A percentile compares a stretch with the other conserved stretches of the same genome.
Evolutionary conservation across 495 filamentous ascomycete genomes (phyloP).

Genomic region (Neurospora sp.): DNA sequence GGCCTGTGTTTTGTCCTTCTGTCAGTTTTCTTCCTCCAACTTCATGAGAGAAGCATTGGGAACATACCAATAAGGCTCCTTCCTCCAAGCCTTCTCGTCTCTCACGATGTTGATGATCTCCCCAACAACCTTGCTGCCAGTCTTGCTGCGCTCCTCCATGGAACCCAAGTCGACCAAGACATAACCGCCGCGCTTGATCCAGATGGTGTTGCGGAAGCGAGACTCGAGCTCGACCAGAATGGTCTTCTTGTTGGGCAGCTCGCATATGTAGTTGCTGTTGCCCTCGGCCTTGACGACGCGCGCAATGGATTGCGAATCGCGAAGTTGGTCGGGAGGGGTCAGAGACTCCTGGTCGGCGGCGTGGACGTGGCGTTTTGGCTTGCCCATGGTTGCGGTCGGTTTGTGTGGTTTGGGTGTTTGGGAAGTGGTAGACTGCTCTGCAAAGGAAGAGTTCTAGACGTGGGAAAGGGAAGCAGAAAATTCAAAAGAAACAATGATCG

Average conservation of each 20-base stretch:
- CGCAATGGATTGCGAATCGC: slow-evolving; percentile 55
- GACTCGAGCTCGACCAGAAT: slow-evolving; percentile 68
- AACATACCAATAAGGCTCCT: slow-evolving; percentile 75
- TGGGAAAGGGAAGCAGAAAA: background rate
- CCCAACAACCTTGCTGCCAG: slow-evolving; percentile 70
- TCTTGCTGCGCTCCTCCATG: slow-evolving; percentile 51
- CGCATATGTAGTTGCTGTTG: slow-evolving; percentile 74
- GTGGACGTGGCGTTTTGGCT: slow-evolving; percentile 61
- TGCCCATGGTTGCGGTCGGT: slow-evolving; percentile 45
- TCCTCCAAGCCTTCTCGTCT: slow-evolving; percentile 87
- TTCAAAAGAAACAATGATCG: background rate
- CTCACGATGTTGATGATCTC: slow-evolving; percentile 90
- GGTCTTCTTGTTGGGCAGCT: slow-evolving; percentile 44
- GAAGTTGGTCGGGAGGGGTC: slow-evolving; percentile 60
- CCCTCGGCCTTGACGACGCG: slow-evolving; percentile 72
- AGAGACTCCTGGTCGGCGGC: slow-evolving; percentile 65
- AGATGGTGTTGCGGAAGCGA: slow-evolving; percentile 80
- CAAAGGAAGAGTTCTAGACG: background rate
- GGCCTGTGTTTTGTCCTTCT: slow-evolving; percentile 49
- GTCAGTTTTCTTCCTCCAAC: background rate
- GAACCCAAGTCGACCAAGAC: slow-evolving; percentile 66
- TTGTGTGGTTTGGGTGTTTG: background rate
- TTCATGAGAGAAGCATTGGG: background rate
- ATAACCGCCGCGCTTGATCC: slow-evolving; percentile 79
- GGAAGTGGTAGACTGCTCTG: background rate